phyloP scores from a whole-genome alignment of 2,329 filamentous ascomycete species.

The Stagonosporopsis tanaceti region DNA sequence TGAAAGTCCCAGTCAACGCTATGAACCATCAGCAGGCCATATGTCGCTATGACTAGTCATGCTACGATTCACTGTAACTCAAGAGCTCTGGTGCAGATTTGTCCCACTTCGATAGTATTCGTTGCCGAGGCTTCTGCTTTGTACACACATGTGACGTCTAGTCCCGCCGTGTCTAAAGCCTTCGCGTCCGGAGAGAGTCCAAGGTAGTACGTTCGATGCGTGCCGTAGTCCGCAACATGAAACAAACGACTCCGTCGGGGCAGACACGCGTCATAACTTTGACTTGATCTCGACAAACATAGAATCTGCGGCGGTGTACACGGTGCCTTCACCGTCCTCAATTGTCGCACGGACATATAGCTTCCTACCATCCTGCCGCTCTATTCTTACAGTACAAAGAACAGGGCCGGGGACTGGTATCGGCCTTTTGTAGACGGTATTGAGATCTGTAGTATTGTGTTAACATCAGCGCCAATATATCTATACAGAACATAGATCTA shows the following conservation, averaged over 20 bases:
- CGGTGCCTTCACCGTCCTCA: constrained; percentile 57
- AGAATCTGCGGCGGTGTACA: constrained; percentile 62
- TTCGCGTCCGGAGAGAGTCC: not conserved
- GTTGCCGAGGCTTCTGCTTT: not conserved
- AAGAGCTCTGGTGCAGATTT: not conserved
- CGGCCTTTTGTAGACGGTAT: constrained; percentile 63
- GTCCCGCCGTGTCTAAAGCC: not conserved
- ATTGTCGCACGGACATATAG: constrained; percentile 59
- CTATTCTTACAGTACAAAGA: constrained; percentile 56
- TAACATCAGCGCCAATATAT: constrained; percentile 16
- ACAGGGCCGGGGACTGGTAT: constrained; percentile 60
- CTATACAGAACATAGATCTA: not conserved
- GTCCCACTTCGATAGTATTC: not conserved
- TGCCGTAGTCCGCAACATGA: not conserved
- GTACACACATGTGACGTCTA: not conserved
- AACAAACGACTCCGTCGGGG: not conserved
- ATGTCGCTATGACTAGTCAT: constrained; percentile 1
- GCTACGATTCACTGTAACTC: not conserved
- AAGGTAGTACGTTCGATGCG: not conserved
- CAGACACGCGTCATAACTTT: constrained; percentile 30
- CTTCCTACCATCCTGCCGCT: constrained; percentile 63
- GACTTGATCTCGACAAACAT: constrained; percentile 56
- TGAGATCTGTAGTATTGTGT: constrained; percentile 54
- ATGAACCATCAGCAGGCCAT: not conserved
- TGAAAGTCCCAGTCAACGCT: not conserved